Base-by-base conservation (phyloP, 225 moss, liverwort and hornwort genomes). In the Sphagnum contortum region DNA sequence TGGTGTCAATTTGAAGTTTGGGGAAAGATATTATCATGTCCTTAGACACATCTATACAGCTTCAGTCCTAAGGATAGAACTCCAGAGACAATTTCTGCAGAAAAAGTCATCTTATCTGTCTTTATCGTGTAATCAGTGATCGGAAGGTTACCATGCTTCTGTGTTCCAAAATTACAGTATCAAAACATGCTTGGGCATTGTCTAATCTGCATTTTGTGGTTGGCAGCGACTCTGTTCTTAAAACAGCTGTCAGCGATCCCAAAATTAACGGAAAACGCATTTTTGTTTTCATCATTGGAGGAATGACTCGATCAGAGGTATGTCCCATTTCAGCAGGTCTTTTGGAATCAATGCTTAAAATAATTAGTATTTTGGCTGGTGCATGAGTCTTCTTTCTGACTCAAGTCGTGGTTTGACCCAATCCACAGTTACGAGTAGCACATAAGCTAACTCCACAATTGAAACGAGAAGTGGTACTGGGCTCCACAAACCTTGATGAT, bases 271-370 rank as follows among this genome's bases (percentile, higher is more conserved):
- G 89, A 72, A 74, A 73, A 47, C 83, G 91, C 7, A 84, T 98
- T 65, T 93, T 91, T 72, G 70, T 98, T 9, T 98, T 93, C 69
- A 87, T 98, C 55, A 82, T 91, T 49, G 96, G 96, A 56, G 96
- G 96, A 65, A 86, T 93, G 14, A 98, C 96, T 49, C 83, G 91
- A 53, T 98, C 96, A 68, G 96, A 98, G 89, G 96, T 89, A 71
- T 55, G 51, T 12, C 13, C 49, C 45, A 3, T 54, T 11, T n/a
- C 29, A 29, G 29, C 29, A 29, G 29, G 29, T 29, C 29, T 29
- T 29, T 45, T 64, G 57, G 8, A 46, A 52, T 55, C 14, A 50
- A 65, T 64, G 9, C 51, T 9, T 8, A 46, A n/a, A 8, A 51
- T 8, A 47, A 29, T 9, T 5, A 45, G 6, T 47, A 6, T 45